Evolutionary conservation across 305 asterid genomes (phyloP), one percentile per base, ranked within the genome.

Genomic region (Coffea humblotiana): DNA sequence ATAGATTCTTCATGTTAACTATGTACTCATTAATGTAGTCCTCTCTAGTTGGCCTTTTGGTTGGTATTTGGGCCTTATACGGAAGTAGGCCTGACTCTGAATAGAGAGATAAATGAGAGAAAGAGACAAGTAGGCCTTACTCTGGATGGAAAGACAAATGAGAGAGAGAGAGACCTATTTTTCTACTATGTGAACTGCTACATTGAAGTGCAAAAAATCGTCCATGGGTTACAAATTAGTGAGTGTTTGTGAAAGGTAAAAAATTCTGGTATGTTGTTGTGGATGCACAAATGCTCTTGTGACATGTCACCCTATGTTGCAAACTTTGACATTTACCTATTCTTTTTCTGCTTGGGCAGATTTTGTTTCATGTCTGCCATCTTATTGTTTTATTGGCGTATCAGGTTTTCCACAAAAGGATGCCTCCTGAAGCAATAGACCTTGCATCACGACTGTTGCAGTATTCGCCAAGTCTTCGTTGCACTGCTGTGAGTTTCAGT

Each of bases 391-490:
- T 61, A 54, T 82, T 47, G 7, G 75, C 79, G 61, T 77, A 32
- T 74, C 88, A 95, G 99, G 98, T 95, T 78, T 95, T 95, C 73
- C 98, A 94, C 51, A 95, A 92, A 83, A 84, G 96, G 76, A 94
- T 95, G 99, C 99, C 98, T 63, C 96, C 98, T 58, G 99, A 95
- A 90, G 99, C 99, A 80, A 94, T 94, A 83, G 99, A 95, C 84
- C 97, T 94, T 65, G 89, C 97, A 48, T 95, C 99, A 84, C 91
- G 99, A 83, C 90, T 95, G 81, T 89, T 95, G 90, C 99, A 95
- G 82, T 95, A 95, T 82, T 94, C 98, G 27, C 99, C 99, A 61
- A 92, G 92, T 89, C 97, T 95, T 77, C 99, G 99, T 78, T 92
- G 97, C 90, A 89, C 94, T 67, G 97, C 99, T 4, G 98, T 94